Base-by-base conservation (phyloP, 495 filamentous ascomycete genomes). In the Opeltia flavorubescens region DNA sequence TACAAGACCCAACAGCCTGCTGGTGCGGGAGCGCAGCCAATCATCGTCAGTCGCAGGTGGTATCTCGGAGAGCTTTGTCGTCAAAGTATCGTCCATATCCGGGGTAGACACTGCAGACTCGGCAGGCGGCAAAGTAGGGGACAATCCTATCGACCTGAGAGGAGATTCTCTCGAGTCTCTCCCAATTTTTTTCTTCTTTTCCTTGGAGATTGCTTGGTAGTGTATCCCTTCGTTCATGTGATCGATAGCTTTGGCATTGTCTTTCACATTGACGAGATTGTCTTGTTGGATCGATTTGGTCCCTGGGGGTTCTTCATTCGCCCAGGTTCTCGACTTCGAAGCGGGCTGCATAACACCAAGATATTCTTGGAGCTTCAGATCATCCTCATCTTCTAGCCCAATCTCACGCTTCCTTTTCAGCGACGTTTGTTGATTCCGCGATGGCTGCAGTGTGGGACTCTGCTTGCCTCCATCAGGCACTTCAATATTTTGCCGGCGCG, bases 1-100 rank as follows among this genome's bases (percentile, higher is more conserved):
- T 18, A 85, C 68, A 18, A 96, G 66, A 57, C 87, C 93, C 29
- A 96, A 70, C 39, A 95, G 64, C 52, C 93, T 77, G 60, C 80
- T 95, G n/a, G 88, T 95, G 52, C 85, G 81, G 33, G 84, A 93
- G 33, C 91, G 80, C 42, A 95, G 70, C 91, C 91, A 99, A 59
- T 99, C 91, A 38, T 76, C 73, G 59, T 98, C 93, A 9, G 81
- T 80, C 18, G 75, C 68, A 42, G 64, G 57, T 11, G 44, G 52
- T 26, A 15, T 13, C 17, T 15, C 44, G 1, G 25, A 26, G 5
- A 15, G 15, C 5, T 23, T 18, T 26, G 44, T 13, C 3, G 15
- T 17, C 6, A 21, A 12, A 21, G 1, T 21, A 25, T 23, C 21
- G 5, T 41, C 5, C 3, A 21, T 1, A 21, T 2, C 21, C 21